Percentiles rank a stretch among this genome's conserved stretches.
phyloP scores from a whole-genome alignment of 1,284 basidiomycete genomes.

The Pseudozyma thailandica region DNA sequence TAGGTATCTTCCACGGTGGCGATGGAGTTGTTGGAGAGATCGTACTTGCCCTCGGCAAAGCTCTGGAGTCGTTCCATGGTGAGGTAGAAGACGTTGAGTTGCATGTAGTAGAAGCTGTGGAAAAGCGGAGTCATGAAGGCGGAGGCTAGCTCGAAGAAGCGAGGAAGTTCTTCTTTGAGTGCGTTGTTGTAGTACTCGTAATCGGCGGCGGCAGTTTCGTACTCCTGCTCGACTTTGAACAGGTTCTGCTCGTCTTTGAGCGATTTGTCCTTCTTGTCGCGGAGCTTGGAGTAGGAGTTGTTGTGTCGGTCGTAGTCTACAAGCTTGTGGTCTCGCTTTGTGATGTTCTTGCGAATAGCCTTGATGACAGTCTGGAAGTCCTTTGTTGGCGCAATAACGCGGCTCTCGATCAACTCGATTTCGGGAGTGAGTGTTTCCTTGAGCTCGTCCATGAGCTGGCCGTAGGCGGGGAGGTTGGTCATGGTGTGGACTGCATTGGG shows the following conservation, averaged over 20 bases:
- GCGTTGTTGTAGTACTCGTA: constrained; percentile 95
- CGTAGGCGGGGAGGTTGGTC: constrained; percentile 78
- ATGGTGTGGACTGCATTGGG: constrained; percentile 83
- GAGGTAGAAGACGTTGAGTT: constrained; percentile 91
- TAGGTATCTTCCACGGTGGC: constrained; percentile 78
- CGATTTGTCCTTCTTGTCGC: constrained; percentile 83
- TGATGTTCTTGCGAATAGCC: constrained; percentile 89
- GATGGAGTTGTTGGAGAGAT: constrained; percentile 75
- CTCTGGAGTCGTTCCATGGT: constrained; percentile 90
- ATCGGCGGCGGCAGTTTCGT: constrained; percentile 90
- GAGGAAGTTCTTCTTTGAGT: constrained; percentile 90
- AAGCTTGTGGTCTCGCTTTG: constrained; percentile 97
- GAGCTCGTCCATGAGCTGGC: constrained; percentile 83
- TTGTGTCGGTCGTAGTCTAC: constrained; percentile 96
- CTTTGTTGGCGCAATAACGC: constrained; percentile 85
- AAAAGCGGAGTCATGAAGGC: constrained; percentile 95
- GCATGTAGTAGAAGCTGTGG: constrained; percentile 99
- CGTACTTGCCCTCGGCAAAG: constrained; percentile 83
- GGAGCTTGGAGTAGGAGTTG: constrained; percentile 90
- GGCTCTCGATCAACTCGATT: constrained; percentile 90
- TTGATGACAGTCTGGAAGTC: constrained; percentile 89
- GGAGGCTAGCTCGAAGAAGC: constrained; percentile 86
- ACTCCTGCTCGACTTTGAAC: constrained; percentile 92
- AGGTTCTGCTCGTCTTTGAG: constrained; percentile 68
- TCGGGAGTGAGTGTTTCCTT: constrained; percentile 83